These are phyloP conservation scores for Phytophthora foliorum DNA, from an alignment of 352 stramenopile species.

Conservation along the genomic window DNA sequence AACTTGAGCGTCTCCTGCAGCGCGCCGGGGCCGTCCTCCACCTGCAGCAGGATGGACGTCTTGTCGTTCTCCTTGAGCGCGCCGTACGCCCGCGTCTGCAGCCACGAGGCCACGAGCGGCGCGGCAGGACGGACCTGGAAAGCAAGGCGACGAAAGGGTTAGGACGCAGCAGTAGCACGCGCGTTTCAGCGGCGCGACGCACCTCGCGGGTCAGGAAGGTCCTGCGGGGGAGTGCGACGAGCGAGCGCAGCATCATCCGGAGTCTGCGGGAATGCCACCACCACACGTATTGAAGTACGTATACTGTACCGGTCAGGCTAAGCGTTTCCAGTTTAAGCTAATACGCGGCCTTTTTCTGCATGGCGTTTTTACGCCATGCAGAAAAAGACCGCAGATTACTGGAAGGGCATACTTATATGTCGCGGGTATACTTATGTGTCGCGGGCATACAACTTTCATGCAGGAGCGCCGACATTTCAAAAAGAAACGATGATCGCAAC, in stretches of 20 bases:
- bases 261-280: too few relatives aligned
- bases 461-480: too few relatives aligned
- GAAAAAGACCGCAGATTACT: too few relatives aligned
- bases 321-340: too few relatives aligned
- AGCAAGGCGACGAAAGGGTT: background rate
- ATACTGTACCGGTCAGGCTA: too few relatives aligned
- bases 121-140: slow-evolving; percentile 19
- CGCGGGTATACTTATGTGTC: too few relatives aligned
- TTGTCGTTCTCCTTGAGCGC: slow-evolving; percentile 59
- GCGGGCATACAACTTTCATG: too few relatives aligned
- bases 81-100: slow-evolving; percentile 31
- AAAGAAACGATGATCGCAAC: too few relatives aligned
- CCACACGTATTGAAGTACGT: too few relatives aligned
- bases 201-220: slow-evolving; percentile 22
- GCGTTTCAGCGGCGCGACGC: background rate
- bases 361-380: too few relatives aligned
- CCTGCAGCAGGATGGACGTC: slow-evolving; percentile 83
- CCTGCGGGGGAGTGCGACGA: slow-evolving; percentile 22
- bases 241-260: slow-evolving; percentile 27
- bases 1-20: slow-evolving; percentile 96
- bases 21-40: slow-evolving; percentile 83
- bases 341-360: too few relatives aligned
- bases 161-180: background rate
- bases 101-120: slow-evolving; percentile 13
- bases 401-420: too few relatives aligned